Base-by-base conservation (phyloP, 2,329 filamentous ascomycete species). In the Colletotrichum lupini region DNA sequence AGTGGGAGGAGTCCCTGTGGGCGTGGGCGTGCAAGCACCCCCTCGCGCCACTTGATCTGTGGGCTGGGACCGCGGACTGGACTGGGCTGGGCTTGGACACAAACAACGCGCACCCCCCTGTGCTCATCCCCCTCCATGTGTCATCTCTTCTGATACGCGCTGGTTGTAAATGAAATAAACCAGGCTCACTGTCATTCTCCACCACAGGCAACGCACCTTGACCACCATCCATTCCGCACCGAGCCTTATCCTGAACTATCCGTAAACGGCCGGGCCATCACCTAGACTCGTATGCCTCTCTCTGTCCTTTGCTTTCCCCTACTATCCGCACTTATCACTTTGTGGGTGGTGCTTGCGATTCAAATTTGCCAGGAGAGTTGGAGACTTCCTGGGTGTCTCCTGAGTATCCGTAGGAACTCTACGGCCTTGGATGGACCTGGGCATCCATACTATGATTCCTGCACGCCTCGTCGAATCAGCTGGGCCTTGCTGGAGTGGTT, bases 131-230 rank as follows among this genome's bases (percentile, higher is more conserved):
- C 58, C 55, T 64, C 60, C 53, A 70, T 61, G 71, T 73, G 73
- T 75, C 74, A 82, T 83, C 81, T 83, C 80, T 81, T 83, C 82
- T 84, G 83, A 85, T 83, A 85, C 83, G 83, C 82, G 81, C 82
- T 80, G 80, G 78, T 81, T 81, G 79, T 78, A 84, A 84, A 83
- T 83, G 77, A 83, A 83, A 85, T 84, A 83, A 82, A 79, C 79
- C 82, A 83, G 81, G 82, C 78, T 78, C 79, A 78, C 75, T 49
- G 80, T 74, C 77, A 79, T 82, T 80, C 85, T 85, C 84, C 84
- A 86, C 85, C 37, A 81, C 78, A 79, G 78, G 37, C 59, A 63
- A 62, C 68, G 49, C 68, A 72, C 37, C 53, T 75, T 61, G 19
- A 58, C 69, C 52, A 49, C 42, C 42, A 49, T 49, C 42, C 42